Percentiles rank a stretch among this genome's conserved stretches.
Conservation (phyloP, 768 basidiomycete species). For the Rickenella mellea region DNA sequence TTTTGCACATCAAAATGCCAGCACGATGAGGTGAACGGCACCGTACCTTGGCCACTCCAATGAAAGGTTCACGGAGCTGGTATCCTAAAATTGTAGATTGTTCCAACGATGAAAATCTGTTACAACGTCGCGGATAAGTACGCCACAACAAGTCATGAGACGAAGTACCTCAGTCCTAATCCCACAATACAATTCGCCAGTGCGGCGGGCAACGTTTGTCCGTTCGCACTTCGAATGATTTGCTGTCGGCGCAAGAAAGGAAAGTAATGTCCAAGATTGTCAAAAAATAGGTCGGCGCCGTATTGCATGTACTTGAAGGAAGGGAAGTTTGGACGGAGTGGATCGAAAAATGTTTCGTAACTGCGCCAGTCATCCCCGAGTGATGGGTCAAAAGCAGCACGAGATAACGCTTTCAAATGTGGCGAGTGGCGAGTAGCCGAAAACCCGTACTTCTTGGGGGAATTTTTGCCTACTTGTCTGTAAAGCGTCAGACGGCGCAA, state of each 20-base stretch:
- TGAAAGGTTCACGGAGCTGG: conserved; percentile 16
- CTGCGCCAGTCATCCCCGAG: conserved; percentile 12
- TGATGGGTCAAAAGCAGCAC: neutral
- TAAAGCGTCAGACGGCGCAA: neutral
- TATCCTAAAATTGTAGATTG: neutral
- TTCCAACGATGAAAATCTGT: too few relatives aligned
- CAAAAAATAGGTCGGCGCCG: conserved; percentile 65
- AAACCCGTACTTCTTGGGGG: neutral
- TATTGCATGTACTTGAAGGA: conserved; percentile 60
- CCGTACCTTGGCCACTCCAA: conserved; percentile 60
- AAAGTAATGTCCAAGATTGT: conserved; percentile 54
- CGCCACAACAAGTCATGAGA: neutral
- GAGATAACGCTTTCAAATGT: neutral
- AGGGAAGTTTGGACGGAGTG: conserved; percentile 53
- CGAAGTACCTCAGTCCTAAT: conserved; percentile 46
- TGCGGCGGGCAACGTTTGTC: conserved; percentile 25
- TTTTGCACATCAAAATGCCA: neutral
- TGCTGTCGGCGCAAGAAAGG: conserved; percentile 67
- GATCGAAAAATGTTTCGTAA: conserved; percentile 46
- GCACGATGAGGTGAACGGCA: neutral
- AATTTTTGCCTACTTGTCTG: too few relatives aligned
- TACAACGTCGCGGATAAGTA: conserved; percentile 1
- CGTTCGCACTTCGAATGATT: conserved; percentile 49
- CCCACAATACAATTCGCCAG: conserved; percentile 33
- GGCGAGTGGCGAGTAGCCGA: neutral